Evolutionary conservation across 208 protist genomes (phyloP).

Genomic region (Leishmania amazonensis): DNA sequence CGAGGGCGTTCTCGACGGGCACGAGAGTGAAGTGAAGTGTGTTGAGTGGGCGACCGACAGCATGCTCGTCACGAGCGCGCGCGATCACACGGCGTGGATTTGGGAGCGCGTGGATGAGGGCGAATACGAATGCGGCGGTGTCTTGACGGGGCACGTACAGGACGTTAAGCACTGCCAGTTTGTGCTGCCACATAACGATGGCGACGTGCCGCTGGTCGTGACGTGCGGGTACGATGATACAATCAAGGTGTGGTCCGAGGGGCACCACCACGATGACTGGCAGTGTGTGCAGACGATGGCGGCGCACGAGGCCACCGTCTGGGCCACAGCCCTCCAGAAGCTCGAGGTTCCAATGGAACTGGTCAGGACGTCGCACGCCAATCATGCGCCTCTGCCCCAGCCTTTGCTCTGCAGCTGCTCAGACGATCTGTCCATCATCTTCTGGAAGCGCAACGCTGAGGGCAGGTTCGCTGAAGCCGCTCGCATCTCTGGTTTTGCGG

Average conservation of each 20-base stretch:
- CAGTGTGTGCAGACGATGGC: slow-evolving; percentile 77
- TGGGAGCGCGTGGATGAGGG: slow-evolving; percentile 88
- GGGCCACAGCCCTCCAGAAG: slow-evolving; percentile 72
- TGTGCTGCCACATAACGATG: slow-evolving; percentile 48
- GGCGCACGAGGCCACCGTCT: slow-evolving; percentile 85
- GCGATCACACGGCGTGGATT: slow-evolving; percentile 92
- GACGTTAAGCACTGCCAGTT: slow-evolving; percentile 92
- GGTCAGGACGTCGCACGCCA: slow-evolving; percentile 25
- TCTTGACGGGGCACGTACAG: slow-evolving; percentile 89
- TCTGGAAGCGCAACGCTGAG: slow-evolving; percentile 59
- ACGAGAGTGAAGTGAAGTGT: slow-evolving; percentile 94
- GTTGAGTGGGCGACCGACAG: slow-evolving; percentile 76
- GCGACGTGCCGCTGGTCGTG: slow-evolving; percentile 67
- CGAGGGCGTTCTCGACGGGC: slow-evolving; percentile 84
- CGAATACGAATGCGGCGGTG: slow-evolving; percentile 89
- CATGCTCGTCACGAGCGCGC: slow-evolving; percentile 86
- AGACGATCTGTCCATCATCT: slow-evolving; percentile 67
- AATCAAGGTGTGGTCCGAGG: slow-evolving; percentile 59
- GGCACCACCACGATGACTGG: slow-evolving; percentile 90
- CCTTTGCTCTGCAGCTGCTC: slow-evolving; percentile 78
- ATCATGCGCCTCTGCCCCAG: slow-evolving; percentile 26
- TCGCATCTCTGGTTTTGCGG: slow-evolving; percentile 49
- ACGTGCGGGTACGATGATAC: slow-evolving; percentile 91
- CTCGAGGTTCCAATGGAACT: slow-evolving; percentile 51
- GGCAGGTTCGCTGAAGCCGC: slow-evolving; percentile 43